Evolutionary conservation across 2,329 filamentous ascomycete genomes (phyloP).

Genomic region (Paraconiothyrium sp.): DNA sequence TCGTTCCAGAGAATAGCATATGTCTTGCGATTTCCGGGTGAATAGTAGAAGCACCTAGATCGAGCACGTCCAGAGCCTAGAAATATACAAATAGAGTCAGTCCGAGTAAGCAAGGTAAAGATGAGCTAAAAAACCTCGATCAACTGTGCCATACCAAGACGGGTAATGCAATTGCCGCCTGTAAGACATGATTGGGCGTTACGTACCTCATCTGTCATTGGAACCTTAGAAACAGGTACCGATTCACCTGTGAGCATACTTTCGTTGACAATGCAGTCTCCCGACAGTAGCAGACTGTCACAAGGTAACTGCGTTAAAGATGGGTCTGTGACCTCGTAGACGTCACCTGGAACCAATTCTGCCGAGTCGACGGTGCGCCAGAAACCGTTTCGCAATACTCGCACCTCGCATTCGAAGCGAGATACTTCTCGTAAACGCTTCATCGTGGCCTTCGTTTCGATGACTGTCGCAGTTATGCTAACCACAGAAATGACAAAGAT

Average conservation of each 20-base stretch:
- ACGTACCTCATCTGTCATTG: conserved; percentile 78
- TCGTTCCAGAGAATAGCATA: conserved; percentile 94
- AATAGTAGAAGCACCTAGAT: conserved; percentile 82
- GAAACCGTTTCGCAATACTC: conserved; percentile 92
- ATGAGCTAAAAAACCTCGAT: background rate
- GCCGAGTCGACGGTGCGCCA: conserved; percentile 89
- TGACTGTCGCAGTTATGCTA: conserved; percentile 86
- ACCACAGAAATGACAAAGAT: conserved; percentile 95
- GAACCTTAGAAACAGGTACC: conserved; percentile 92
- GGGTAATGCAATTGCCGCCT: no score
- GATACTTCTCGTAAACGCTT: conserved; percentile 88
- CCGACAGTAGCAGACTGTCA: conserved; percentile 88
- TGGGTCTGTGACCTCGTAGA: conserved; percentile 96
- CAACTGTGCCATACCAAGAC: no score
- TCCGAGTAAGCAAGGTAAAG: background rate
- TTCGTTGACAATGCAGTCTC: conserved; percentile 98
- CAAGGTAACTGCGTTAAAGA: conserved; percentile 87
- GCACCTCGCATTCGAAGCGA: conserved; percentile 91
- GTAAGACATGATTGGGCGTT: background rate
- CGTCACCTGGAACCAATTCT: conserved; percentile 92
- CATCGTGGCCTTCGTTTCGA: conserved; percentile 96
- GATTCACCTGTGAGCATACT: conserved; percentile 99
- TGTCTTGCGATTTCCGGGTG: conserved; percentile 85
- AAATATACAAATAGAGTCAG: background rate
- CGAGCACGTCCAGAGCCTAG: conserved; percentile 69